These are phyloP conservation scores for Lathyrus aphaca DNA, from an alignment of 306 rosid species.

Conservation along the genomic window DNA sequence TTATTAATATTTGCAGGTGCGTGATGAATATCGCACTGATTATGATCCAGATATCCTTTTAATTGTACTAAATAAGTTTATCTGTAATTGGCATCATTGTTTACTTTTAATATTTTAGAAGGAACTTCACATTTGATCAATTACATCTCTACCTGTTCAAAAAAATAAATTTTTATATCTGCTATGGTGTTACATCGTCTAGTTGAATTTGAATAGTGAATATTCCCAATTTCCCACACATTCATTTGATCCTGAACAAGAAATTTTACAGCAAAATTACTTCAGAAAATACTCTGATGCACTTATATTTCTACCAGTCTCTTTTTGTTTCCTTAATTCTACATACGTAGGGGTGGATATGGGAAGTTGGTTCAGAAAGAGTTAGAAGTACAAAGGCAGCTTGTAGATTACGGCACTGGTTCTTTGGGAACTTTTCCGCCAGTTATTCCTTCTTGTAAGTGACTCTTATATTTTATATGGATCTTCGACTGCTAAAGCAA, in stretches of 20 bases:
- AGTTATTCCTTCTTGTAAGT: conserved; percentile 76
- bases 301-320: conserved; percentile 9
- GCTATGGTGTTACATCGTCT: background rate
- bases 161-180: background rate
- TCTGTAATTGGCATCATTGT: background rate
- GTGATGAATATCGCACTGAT: conserved; percentile 97
- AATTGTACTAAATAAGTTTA: conserved; percentile 5
- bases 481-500: conserved; percentile 35
- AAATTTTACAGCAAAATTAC: conserved; percentile 4
- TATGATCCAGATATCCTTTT: conserved; percentile 99
- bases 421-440: conserved; percentile 86
- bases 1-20: conserved; percentile 64
- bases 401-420: conserved; percentile 95
- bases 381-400: conserved; percentile 95
- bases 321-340: conserved; percentile 61
- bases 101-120: background rate
- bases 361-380: conserved; percentile 91
- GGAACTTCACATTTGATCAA: conserved; percentile 8
- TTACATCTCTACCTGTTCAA: background rate
- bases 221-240: conserved; percentile 3
- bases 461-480: conserved; percentile 25
- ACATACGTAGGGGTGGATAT: conserved; percentile 90
- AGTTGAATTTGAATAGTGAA: conserved; percentile 2
- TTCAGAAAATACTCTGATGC: conserved; percentile 7
- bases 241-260: conserved; percentile 5